Conservation (phyloP, 2,329 filamentous ascomycete species). For the Diaporthe sp. region DNA sequence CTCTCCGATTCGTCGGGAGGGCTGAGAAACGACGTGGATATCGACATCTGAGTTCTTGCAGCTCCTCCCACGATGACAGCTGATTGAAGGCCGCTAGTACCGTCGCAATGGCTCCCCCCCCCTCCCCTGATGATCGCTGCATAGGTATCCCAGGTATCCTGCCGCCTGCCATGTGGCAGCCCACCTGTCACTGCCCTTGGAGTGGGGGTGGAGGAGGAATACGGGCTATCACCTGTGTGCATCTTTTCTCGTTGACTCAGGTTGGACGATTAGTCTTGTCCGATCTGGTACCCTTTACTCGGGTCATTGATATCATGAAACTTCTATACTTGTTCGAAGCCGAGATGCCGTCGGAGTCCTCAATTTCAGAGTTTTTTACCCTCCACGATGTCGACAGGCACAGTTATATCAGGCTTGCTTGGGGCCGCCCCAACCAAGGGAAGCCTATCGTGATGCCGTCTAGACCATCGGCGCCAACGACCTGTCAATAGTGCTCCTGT, state of each 20-base stretch:
- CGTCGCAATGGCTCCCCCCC: conserved; percentile 32
- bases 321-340: conserved; percentile 25
- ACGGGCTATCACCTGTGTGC: conserved; percentile 24
- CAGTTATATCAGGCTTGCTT: conserved; percentile 36
- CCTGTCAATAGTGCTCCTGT: conserved; percentile 39
- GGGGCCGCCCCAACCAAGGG: conserved; percentile 21
- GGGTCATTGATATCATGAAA: conserved; percentile 18
- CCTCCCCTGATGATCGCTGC: conserved; percentile 39
- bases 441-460: conserved; percentile 28
- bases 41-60: conserved; percentile 23
- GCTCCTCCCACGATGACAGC: conserved; percentile 33
- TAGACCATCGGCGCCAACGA: conserved; percentile 41
- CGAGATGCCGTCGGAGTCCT: conserved; percentile 39
- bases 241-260: conserved; percentile 25
- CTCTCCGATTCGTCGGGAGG: conserved; percentile 30
- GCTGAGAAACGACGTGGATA: conserved; percentile 30
- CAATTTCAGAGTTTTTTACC: conserved; percentile 32
- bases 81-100: conserved; percentile 33
- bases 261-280: conserved; percentile 29
- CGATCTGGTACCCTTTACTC: conserved; percentile 9
- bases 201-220: conserved; percentile 31
- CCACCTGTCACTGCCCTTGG: conserved; percentile 34
- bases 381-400: conserved; percentile 36
- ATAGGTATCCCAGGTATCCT: background rate
- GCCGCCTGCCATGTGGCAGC: conserved; percentile 36